A percentile compares a stretch with the other conserved stretches of the same genome.
These are phyloP conservation scores for Atkinsonella texensis DNA, from an alignment of 2,329 filamentous ascomycete species.

Conservation along the genomic window DNA sequence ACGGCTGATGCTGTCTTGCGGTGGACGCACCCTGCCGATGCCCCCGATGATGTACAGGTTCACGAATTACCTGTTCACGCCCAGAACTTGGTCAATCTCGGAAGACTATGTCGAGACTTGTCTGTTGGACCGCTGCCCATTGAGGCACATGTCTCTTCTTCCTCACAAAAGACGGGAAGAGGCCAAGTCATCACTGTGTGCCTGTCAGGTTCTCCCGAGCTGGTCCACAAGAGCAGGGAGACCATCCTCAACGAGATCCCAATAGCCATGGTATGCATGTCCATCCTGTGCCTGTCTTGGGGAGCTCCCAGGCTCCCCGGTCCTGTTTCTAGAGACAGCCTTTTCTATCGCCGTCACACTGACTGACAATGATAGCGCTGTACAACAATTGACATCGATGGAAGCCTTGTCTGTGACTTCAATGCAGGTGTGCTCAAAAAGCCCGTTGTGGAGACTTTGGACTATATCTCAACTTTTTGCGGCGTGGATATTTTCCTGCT, in stretches of 20 bases:
- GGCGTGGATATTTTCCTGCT: slow-evolving; percentile 95
- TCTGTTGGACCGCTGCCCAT: slow-evolving; percentile 58
- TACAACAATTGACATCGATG: slow-evolving; percentile 86
- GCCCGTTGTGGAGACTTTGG: slow-evolving; percentile 70
- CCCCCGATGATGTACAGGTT: slow-evolving; percentile 70
- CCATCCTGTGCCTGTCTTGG: background rate
- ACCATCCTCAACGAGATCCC: slow-evolving; percentile 86
- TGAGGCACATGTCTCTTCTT: slow-evolving; percentile 74
- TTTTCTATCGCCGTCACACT: background rate
- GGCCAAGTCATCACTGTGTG: slow-evolving; percentile 76
- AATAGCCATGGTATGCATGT: slow-evolving; percentile 67
- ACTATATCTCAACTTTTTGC: slow-evolving; percentile 76
- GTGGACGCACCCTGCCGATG: slow-evolving; percentile 88
- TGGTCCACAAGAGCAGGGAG: slow-evolving; percentile 81
- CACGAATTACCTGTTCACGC: slow-evolving; percentile 87
- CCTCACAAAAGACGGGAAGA: slow-evolving; percentile 61
- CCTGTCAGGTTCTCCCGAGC: slow-evolving; percentile 75
- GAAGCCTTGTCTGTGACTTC: slow-evolving; percentile 72
- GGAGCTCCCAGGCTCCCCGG: background rate
- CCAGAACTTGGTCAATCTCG: slow-evolving; percentile 70
- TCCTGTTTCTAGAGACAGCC: background rate
- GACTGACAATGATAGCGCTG: slow-evolving; percentile 45
- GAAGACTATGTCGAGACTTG: slow-evolving; percentile 70
- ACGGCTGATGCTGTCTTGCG: slow-evolving; percentile 76
- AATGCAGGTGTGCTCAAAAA: slow-evolving; percentile 56